Percentiles rank a stretch among this genome's conserved stretches.
phyloP scores from a whole-genome alignment of 805 yeast species.

The Candida vartiovaarae region DNA sequence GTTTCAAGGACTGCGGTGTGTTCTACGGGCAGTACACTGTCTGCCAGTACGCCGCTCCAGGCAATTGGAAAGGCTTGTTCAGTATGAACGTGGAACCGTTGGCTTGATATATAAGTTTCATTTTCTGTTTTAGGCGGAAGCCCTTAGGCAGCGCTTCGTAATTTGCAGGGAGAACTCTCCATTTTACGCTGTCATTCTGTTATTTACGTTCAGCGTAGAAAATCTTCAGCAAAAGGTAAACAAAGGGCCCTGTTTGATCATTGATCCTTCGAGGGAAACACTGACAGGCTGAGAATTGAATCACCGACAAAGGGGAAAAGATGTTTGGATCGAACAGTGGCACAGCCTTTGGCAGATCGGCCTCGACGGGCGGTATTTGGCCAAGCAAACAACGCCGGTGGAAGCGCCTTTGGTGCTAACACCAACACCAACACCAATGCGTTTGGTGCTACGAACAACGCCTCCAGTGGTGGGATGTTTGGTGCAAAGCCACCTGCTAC shows the following conservation, averaged over 20 bases:
- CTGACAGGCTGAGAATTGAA: not conserved
- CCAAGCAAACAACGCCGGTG: conserved; percentile 4
- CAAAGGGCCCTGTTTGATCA: not conserved
- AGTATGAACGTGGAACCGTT: conserved; percentile 28
- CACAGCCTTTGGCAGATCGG: conserved; percentile 17
- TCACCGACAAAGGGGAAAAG: not conserved
- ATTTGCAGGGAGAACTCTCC: no score
- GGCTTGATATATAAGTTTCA: not conserved
- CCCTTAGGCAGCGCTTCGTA: no score
- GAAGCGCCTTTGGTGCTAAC: conserved; percentile 13
- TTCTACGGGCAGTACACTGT: conserved; percentile 51
- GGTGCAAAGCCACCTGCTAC: conserved; percentile 13
- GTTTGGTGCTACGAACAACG: conserved; percentile 8
- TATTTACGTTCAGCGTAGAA: not conserved
- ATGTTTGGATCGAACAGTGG: conserved; percentile 17
- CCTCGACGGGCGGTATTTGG: conserved; percentile 20
- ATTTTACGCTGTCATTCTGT: not conserved
- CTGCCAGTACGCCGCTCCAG: conserved; percentile 64
- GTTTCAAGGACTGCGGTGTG: conserved; percentile 46
- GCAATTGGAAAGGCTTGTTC: conserved; percentile 47
- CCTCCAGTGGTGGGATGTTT: conserved; percentile 1
- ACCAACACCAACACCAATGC: no score
- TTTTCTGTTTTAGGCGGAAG: no score
- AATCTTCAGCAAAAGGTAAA: conserved; percentile 1
- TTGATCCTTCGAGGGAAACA: not conserved